Evolutionary conservation across 116 monocot species (phyloP).

Genomic region (Phalaenopsis hybrid): DNA sequence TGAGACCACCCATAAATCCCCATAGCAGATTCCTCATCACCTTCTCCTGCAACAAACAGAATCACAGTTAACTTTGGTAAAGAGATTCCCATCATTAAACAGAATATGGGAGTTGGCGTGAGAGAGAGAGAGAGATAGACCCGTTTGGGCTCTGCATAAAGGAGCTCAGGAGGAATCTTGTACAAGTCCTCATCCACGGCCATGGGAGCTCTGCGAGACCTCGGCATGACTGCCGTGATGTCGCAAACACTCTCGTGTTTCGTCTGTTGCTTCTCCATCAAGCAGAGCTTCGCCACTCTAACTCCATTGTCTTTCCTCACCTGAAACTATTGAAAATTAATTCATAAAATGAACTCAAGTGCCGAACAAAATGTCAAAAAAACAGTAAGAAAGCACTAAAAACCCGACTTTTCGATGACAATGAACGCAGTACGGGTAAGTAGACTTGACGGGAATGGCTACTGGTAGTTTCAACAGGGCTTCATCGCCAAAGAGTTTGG

Average conservation of each 20-base stretch:
- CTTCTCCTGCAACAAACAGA: no score
- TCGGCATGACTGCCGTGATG: constrained; percentile 2
- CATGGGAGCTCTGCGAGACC: constrained; percentile 6
- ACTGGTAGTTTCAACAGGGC: constrained; percentile 7
- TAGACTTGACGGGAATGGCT: neutral
- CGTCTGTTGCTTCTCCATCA: neutral
- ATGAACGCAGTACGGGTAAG: neutral
- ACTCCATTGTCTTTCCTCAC: neutral
- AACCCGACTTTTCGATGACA: neutral
- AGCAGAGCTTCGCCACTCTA: neutral
- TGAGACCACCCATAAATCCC: no score
- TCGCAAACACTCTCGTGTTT: neutral
- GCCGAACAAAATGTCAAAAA: no score
- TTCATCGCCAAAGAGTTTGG: neutral
- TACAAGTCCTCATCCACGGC: constrained; percentile 16
- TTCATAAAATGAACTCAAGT: no score
- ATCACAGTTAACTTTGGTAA: no score
- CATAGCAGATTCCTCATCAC: no score
- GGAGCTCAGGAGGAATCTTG: constrained; percentile 22
- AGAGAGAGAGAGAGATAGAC: neutral
- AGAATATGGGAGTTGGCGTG: no score
- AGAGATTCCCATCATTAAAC: no score
- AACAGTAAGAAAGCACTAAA: neutral
- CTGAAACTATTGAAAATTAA: neutral
- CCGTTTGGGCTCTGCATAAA: constrained; percentile 12